phyloP scores from a whole-genome alignment of 78 protist genomes.

The Goniomonas avonlea region DNA sequence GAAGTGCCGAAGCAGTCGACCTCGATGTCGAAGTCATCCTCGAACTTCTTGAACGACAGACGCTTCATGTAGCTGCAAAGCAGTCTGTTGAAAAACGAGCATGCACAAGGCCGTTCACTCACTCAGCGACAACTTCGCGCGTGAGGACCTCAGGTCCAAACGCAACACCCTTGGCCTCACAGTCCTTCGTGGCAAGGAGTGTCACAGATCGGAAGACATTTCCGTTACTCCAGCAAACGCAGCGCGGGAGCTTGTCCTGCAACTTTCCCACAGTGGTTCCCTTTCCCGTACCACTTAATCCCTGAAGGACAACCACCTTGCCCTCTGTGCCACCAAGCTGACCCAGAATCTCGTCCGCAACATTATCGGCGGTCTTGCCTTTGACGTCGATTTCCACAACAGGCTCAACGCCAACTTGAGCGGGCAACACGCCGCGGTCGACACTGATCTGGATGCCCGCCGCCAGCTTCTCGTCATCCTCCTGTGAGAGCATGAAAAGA shows the following conservation, averaged over 20 bases:
- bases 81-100: too few relatives aligned
- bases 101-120: neutral
- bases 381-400: slow-evolving; percentile 15
- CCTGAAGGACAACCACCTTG: slow-evolving; percentile 29
- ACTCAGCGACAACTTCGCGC: neutral
- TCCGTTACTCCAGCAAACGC: slow-evolving; percentile 27
- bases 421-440: slow-evolving; percentile 4
- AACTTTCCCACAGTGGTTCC: slow-evolving; percentile 16
- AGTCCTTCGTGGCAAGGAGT: slow-evolving; percentile 8
- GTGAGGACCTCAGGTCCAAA: neutral
- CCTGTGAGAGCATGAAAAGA: too few relatives aligned
- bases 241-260: slow-evolving; percentile 1
- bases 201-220: slow-evolving; percentile 33
- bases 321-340: neutral
- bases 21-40: neutral
- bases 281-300: slow-evolving; percentile 30
- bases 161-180: too few relatives aligned
- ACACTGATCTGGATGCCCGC: neutral
- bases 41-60: neutral
- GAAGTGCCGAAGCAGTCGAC: neutral
- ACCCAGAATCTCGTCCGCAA: neutral
- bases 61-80: too few relatives aligned
- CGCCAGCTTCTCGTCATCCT: slow-evolving; percentile 24
- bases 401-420: neutral
- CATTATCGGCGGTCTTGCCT: slow-evolving; percentile 25